phyloP scores from a whole-genome alignment of 208 protist genomes.

The Leishmania martiniquensis region DNA sequence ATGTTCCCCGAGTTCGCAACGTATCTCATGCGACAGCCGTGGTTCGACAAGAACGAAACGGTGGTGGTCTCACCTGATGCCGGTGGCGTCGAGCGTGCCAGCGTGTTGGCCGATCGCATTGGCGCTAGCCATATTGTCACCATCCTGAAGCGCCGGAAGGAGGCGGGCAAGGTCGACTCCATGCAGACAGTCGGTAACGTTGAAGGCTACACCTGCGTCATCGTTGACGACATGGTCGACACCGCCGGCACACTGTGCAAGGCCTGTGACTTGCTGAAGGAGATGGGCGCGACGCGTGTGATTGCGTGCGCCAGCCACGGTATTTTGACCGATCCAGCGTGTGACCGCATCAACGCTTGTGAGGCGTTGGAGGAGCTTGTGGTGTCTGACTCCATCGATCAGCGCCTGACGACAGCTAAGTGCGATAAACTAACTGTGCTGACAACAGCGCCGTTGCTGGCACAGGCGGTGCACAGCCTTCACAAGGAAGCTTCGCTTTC shows the following conservation, averaged over 20 bases:
- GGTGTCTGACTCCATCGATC: conserved; percentile 92
- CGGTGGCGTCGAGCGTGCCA: conserved; percentile 95
- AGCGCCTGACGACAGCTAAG: conserved; percentile 56
- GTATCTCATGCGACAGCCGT: conserved; percentile 83
- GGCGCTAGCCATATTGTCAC: conserved; percentile 91
- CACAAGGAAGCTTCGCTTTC: conserved; percentile 86
- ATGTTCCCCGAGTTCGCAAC: conserved; percentile 90
- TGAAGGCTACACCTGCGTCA: conserved; percentile 92
- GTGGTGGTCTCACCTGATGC: conserved; percentile 97
- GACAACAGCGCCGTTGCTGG: conserved; percentile 87
- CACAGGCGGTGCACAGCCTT: conserved; percentile 84
- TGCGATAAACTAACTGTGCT: conserved; percentile 91
- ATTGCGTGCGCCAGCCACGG: conserved; percentile 96
- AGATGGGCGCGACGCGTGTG: conserved; percentile 92
- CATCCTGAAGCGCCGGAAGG: conserved; percentile 91
- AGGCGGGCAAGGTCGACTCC: conserved; percentile 93
- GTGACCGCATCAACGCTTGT: conserved; percentile 90
- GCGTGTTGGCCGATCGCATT: conserved; percentile 87
- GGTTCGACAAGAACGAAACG: conserved; percentile 79
- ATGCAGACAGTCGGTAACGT: conserved; percentile 97
- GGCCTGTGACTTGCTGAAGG: conserved; percentile 87
- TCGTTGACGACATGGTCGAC: conserved; percentile 98
- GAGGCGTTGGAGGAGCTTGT: conserved; percentile 90
- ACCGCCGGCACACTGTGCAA: conserved; percentile 96
- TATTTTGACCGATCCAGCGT: conserved; percentile 92